A percentile compares a stretch with the other conserved stretches of the same genome.
Evolutionary conservation across 495 filamentous ascomycete species (phyloP).

Genomic region (Cenococcum geophilum): DNA sequence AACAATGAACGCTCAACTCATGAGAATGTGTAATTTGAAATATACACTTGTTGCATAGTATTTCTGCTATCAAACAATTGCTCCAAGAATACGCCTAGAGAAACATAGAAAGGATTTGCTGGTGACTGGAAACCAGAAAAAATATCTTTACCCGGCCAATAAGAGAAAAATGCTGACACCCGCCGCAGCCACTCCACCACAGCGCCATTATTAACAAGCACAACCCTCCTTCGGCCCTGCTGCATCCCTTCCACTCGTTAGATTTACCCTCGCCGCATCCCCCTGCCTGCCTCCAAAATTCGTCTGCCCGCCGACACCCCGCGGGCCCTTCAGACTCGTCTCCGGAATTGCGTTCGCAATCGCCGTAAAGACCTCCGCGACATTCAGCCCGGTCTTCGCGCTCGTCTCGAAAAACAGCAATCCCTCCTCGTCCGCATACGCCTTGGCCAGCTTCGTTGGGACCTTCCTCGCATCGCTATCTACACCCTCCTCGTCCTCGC

Average conservation of each 20-base stretch:
- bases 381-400: constrained; percentile 90
- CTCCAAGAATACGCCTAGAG: not conserved
- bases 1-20: not conserved
- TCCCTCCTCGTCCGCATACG: constrained; percentile 90
- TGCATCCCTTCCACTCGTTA: constrained; percentile 51
- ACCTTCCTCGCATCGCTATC: constrained; percentile 78
- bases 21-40: not conserved
- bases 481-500: constrained; percentile 46
- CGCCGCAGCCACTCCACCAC: not conserved
- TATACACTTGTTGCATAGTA: not conserved
- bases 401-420: constrained; percentile 96
- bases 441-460: constrained; percentile 76
- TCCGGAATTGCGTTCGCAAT: constrained; percentile 97
- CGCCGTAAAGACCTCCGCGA: constrained; percentile 94
- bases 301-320: constrained; percentile 48
- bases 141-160: not conserved
- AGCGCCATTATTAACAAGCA: constrained; percentile 60
- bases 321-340: constrained; percentile 82
- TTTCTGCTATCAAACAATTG: no score
- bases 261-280: constrained; percentile 59
- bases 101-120: not conserved
- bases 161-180: not conserved
- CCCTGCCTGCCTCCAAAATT: constrained; percentile 45
- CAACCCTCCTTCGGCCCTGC: constrained; percentile 79
- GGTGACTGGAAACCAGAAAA: not conserved